These are phyloP conservation scores for Solanum chaucha DNA, from an alignment of 257 asterid genomes.

Conservation along the genomic window DNA sequence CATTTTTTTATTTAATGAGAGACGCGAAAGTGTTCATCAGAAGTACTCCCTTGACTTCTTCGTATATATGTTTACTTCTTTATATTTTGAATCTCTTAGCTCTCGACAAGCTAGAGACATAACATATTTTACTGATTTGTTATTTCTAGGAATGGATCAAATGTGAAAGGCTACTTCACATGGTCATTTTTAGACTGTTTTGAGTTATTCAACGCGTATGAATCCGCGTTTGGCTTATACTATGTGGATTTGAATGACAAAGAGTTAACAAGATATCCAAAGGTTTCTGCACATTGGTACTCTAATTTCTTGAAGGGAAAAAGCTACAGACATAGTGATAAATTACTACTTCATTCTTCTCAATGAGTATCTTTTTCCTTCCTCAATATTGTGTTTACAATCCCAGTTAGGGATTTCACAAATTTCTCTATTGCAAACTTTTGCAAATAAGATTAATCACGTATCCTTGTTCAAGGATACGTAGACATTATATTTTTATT, in stretches of 20 bases:
- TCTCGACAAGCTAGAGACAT: too few relatives aligned
- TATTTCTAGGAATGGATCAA: conserved; percentile 41
- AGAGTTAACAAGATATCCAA: conserved; percentile 26
- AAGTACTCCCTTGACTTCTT: not conserved
- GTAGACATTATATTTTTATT: too few relatives aligned
- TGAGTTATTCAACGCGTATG: conserved; percentile 35
- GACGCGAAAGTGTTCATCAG: not conserved
- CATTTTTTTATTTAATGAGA: not conserved
- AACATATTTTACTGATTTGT: too few relatives aligned
- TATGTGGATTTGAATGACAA: conserved; percentile 54
- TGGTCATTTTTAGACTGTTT: conserved; percentile 62
- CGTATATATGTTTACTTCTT: not conserved
- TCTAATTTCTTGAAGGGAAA: conserved; percentile 36
- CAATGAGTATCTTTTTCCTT: not conserved
- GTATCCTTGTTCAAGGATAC: not conserved
- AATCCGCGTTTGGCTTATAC: conserved; percentile 29
- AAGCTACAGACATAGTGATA: not conserved
- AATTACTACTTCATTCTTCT: not conserved
- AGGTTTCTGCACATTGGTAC: conserved; percentile 44
- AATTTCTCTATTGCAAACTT: not conserved
- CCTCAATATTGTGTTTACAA: not conserved
- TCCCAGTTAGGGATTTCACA: not conserved
- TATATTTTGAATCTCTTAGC: too few relatives aligned
- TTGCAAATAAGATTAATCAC: not conserved
- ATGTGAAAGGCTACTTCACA: conserved; percentile 39